These are phyloP conservation scores for Blumeriella jaapii DNA, from an alignment of 2,329 filamentous ascomycete genomes.

Conservation along the genomic window DNA sequence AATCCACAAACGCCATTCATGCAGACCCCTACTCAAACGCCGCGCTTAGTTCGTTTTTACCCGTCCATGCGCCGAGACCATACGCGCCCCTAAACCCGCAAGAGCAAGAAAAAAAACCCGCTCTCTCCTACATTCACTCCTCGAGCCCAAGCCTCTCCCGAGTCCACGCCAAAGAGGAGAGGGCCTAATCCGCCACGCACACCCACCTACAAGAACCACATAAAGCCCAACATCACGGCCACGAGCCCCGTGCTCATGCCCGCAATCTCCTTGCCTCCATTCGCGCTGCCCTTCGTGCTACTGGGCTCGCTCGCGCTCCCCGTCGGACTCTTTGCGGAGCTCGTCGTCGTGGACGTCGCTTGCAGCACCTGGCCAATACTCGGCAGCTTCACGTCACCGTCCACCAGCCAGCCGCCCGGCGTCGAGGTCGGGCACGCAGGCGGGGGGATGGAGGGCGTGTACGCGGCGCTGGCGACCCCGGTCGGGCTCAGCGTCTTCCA, in stretches of 20 bases:
- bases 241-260: slow-evolving; percentile 39
- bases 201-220: slow-evolving; percentile 12
- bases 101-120: too few species aligned
- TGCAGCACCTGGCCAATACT: slow-evolving; percentile 24
- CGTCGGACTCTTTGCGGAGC: slow-evolving; percentile 22
- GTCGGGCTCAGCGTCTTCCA: slow-evolving; percentile 65
- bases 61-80: too few species aligned
- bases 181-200: too few species aligned
- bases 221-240: slow-evolving; percentile 40
- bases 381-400: slow-evolving; percentile 59
- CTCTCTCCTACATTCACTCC: too few species aligned
- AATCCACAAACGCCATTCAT: too few species aligned
- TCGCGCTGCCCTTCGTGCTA: slow-evolving; percentile 31
- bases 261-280: slow-evolving; percentile 36
- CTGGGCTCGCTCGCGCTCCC: slow-evolving; percentile 19
- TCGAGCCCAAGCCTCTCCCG: too few species aligned
- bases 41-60: too few species aligned
- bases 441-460: slow-evolving; percentile 50
- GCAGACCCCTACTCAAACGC: too few species aligned
- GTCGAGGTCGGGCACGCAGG: slow-evolving; percentile 63
- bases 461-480: slow-evolving; percentile 54
- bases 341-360: slow-evolving; percentile 21
- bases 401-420: slow-evolving; percentile 57
- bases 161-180: too few species aligned
- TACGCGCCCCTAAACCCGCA: too few species aligned